These are phyloP conservation scores for Ganoderma meredithae DNA, from an alignment of 1,284 basidiomycete species.

Conservation along the genomic window DNA sequence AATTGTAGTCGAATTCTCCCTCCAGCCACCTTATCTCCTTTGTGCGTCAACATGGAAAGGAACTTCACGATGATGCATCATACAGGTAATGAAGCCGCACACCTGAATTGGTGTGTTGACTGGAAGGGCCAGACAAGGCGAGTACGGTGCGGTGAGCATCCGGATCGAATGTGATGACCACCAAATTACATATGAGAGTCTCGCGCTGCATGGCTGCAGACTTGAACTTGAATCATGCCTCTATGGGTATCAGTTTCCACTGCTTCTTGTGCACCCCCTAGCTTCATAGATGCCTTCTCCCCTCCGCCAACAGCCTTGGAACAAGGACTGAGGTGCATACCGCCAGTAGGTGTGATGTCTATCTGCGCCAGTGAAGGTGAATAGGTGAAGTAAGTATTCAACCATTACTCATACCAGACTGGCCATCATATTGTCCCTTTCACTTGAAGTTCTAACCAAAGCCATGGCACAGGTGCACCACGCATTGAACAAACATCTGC, in stretches of 20 bases:
- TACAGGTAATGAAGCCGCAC: not conserved
- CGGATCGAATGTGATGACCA: not conserved
- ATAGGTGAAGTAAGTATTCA: not conserved
- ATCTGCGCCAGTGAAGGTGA: not conserved
- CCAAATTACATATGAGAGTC: not conserved
- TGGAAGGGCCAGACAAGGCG: not conserved
- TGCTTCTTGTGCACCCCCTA: not conserved
- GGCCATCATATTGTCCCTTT: not conserved
- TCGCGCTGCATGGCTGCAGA: not conserved
- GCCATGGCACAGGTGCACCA: not conserved
- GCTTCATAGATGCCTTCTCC: not conserved
- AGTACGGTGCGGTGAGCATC: not conserved
- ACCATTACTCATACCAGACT: not conserved
- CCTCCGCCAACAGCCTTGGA: not conserved
- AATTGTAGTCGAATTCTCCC: not conserved
- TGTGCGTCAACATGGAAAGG: not conserved
- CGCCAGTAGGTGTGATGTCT: not conserved
- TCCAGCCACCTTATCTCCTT: not conserved
- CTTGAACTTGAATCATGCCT: not conserved
- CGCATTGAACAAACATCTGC: slow-evolving; percentile 21
- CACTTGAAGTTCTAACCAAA: not conserved
- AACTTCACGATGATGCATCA: not conserved
- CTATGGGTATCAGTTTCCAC: not conserved
- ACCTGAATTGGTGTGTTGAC: not conserved
- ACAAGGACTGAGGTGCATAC: not conserved